phyloP scores from a whole-genome alignment of 768 basidiomycete species.

The Chalciporus pseudorubinellus region DNA sequence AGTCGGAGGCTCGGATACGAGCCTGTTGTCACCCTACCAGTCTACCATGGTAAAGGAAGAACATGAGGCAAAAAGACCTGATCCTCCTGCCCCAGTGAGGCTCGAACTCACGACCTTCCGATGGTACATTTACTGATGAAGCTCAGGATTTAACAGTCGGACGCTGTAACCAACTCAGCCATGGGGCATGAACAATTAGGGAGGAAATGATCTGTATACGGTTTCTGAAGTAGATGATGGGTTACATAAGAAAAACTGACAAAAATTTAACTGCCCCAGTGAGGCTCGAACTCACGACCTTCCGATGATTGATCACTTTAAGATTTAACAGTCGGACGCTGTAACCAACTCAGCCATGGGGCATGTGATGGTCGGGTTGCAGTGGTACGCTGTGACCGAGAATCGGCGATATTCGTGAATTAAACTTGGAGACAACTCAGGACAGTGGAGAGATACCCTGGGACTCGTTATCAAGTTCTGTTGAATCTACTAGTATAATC shows the following conservation, averaged over 20 bases:
- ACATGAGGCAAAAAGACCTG: neutral
- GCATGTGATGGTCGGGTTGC: conserved; percentile 22
- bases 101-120: conserved; percentile 55
- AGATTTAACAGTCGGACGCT: conserved; percentile 46
- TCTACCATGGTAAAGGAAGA: no score
- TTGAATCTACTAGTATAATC: no score
- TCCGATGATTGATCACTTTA: conserved; percentile 35
- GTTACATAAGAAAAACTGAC: neutral
- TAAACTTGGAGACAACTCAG: neutral
- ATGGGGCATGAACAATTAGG: conserved; percentile 38
- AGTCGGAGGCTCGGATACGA: no score
- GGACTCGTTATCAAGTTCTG: neutral
- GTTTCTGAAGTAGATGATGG: neutral
- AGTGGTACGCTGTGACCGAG: no score
- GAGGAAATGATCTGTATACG: no score
- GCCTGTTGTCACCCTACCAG: no score
- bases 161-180: conserved; percentile 53
- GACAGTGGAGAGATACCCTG: neutral
- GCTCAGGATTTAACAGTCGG: conserved; percentile 42
- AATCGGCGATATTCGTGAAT: no score
- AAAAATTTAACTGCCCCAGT: conserved; percentile 41
- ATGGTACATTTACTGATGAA: no score
- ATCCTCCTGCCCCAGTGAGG: conserved; percentile 50
- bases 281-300: conserved; percentile 55
- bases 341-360: conserved; percentile 54